Base-by-base conservation (phyloP, 2,329 filamentous ascomycete species). In the Aspergillus ruber region DNA sequence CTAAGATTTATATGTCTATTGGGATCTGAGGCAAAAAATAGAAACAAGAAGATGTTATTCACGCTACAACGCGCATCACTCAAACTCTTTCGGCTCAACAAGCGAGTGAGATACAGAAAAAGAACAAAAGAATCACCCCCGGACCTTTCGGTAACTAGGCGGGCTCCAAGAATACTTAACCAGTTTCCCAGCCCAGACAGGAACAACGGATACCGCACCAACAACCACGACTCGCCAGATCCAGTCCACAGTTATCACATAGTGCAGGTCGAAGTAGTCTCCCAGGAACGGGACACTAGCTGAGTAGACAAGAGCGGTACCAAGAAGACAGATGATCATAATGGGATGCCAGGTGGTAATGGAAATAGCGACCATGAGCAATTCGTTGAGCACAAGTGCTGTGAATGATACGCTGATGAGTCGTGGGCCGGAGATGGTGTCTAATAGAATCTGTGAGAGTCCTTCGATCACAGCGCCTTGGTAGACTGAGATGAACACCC, bases 261-360 rank as follows among this genome's bases (percentile, higher is more conserved):
- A 97, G 23, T 69, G 72, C 35, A 97, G 77, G 62, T 97, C 89
- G 69, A 93, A 96, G 66, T 97, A 97, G n/a, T 78, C 78, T 2
- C 85, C 86, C 18, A 98, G 69, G 59, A 96, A 95, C 2, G 93
- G 93, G 17, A 97, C 76, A 35, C 83, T 89, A 3, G 82, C 88
- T 21, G 90, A 75, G 61, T 88, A 98, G n/a, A 91, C 66, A 23
- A 85, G 66, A 40, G 87, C 84, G 0, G 93, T 98, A 12, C 88
- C 90, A 5, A 95, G 62, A 51, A 97, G 86, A 56, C 80, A 85
- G 44, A 88, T 73, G 46, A 95, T 84, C 90, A 97, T 97, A 52
- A 91, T 77, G 35, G 86, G 86, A 68, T 97, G 93, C 93, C 93
- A 98, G 0, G 93, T 98, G 3, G 89, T 95, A 58, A 98, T 88